Evolutionary conservation across 306 rosid genomes (phyloP).

Genomic region (Ormosia emarginata): DNA sequence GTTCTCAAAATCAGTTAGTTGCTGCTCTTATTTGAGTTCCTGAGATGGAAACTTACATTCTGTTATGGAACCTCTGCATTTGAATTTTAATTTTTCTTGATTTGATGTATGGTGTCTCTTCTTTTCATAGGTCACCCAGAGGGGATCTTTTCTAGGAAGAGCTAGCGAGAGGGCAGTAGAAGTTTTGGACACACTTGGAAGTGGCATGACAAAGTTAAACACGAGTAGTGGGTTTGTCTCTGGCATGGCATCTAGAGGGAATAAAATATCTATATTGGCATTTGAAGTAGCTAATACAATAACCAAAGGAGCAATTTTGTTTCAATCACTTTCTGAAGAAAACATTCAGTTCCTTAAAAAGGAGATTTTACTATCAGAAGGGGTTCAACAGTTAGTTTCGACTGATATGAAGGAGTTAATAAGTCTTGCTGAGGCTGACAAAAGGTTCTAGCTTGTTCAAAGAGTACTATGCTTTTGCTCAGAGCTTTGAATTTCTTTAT

Average conservation of each 20-base stretch:
- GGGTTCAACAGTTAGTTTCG: slow-evolving; percentile 66
- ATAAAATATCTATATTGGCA: slow-evolving; percentile 70
- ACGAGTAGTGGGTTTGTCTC: slow-evolving; percentile 46
- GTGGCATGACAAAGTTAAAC: slow-evolving; percentile 66
- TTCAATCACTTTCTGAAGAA: slow-evolving; percentile 74
- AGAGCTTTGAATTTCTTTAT: not conserved
- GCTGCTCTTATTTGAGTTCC: not conserved
- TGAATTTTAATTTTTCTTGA: not conserved
- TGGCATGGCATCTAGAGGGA: slow-evolving; percentile 52
- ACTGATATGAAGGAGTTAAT: slow-evolving; percentile 64
- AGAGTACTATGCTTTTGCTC: slow-evolving; percentile 13
- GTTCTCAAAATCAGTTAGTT: not conserved
- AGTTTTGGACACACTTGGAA: slow-evolving; percentile 74
- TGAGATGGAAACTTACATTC: not conserved
- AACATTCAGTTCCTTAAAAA: slow-evolving; percentile 65
- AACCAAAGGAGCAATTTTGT: slow-evolving; percentile 64
- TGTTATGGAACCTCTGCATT: not conserved
- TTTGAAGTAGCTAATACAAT: slow-evolving; percentile 96
- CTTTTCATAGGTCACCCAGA: slow-evolving; percentile 41
- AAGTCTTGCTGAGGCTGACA: slow-evolving; percentile 78
- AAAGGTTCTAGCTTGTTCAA: slow-evolving; percentile 59
- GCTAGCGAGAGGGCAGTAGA: slow-evolving; percentile 79
- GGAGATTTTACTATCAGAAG: slow-evolving; percentile 64
- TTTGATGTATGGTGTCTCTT: slow-evolving; percentile 13
- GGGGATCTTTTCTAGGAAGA: slow-evolving; percentile 57